These are phyloP conservation scores for Coniferiporia sulphurascens DNA, from an alignment of 1,284 basidiomycete species.

Conservation along the genomic window DNA sequence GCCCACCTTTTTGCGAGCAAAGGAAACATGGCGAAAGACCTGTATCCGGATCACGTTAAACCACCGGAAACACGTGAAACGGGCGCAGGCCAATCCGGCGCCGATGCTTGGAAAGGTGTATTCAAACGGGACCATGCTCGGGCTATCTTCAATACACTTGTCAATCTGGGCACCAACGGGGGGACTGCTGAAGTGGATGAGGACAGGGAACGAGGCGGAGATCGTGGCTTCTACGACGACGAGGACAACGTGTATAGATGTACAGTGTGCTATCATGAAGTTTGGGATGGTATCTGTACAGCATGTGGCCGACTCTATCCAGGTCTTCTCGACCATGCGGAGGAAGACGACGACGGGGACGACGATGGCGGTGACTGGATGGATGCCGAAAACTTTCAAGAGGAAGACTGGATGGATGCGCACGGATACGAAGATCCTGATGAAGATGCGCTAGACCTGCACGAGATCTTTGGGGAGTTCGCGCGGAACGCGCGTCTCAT, in stretches of 20 bases:
- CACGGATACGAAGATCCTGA: constrained; percentile 31
- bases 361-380: constrained; percentile 32
- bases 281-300: constrained; percentile 60
- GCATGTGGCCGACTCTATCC: constrained; percentile 53
- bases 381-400: constrained; percentile 35
- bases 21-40: constrained; percentile 45
- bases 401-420: constrained; percentile 33
- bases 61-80: not conserved
- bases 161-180: not conserved
- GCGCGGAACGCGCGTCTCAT: not conserved
- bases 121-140: constrained; percentile 6
- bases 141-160: not conserved
- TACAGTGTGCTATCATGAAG: constrained; percentile 68
- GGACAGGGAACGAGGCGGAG: constrained; percentile 18
- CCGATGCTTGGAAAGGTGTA: constrained; percentile 18
- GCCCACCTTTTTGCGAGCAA: constrained; percentile 35
- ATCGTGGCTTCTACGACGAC: constrained; percentile 57
- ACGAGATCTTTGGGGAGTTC: constrained; percentile 5
- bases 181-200: not conserved
- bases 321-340: constrained; percentile 34
- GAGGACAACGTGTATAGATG: constrained; percentile 74
- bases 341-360: constrained; percentile 26
- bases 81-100: not conserved
- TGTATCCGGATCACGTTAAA: constrained; percentile 12
- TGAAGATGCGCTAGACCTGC: constrained; percentile 26